Conservation (phyloP, 2,329 filamentous ascomycete species). For the Sporothrix pseudoabietina region DNA sequence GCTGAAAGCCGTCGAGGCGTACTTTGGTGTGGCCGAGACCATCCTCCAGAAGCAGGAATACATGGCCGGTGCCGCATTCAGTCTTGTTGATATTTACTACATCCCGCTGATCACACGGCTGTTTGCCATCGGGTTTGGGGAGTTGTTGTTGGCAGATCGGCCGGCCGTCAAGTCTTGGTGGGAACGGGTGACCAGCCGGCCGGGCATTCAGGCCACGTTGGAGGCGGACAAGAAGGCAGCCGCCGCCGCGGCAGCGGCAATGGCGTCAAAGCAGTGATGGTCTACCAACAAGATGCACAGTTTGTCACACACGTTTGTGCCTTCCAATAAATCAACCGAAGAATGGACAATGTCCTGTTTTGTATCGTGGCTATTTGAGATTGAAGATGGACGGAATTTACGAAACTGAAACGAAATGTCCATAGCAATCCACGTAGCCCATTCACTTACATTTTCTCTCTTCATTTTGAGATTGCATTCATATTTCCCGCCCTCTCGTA, state of each 20-base stretch:
- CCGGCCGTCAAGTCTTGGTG: constrained; percentile 48
- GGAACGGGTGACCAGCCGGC: constrained; percentile 43
- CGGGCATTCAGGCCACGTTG: constrained; percentile 44
- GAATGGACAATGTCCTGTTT: neutral
- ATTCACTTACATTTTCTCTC: no score
- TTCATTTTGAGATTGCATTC: no score
- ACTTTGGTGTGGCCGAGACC: constrained; percentile 49
- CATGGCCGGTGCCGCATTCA: constrained; percentile 50
- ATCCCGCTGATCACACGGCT: constrained; percentile 50
- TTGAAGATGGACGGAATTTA: no score
- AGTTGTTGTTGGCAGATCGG: constrained; percentile 42
- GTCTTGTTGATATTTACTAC: constrained; percentile 52
- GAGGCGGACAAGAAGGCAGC: constrained; percentile 43
- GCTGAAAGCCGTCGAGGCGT: constrained; percentile 44
- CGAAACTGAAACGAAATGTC: no score
- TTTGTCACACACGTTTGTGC: neutral
- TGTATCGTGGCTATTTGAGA: no score
- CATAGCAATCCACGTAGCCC: no score
- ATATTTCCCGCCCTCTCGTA: no score
- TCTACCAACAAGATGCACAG: neutral
- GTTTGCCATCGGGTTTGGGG: constrained; percentile 46
- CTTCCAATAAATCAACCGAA: neutral
- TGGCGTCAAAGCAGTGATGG: constrained; percentile 32
- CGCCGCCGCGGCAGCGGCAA: constrained; percentile 39
- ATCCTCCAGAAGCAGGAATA: constrained; percentile 46